Conservation (phyloP, 805 yeast genomes). For the Candida parachauliodes region DNA sequence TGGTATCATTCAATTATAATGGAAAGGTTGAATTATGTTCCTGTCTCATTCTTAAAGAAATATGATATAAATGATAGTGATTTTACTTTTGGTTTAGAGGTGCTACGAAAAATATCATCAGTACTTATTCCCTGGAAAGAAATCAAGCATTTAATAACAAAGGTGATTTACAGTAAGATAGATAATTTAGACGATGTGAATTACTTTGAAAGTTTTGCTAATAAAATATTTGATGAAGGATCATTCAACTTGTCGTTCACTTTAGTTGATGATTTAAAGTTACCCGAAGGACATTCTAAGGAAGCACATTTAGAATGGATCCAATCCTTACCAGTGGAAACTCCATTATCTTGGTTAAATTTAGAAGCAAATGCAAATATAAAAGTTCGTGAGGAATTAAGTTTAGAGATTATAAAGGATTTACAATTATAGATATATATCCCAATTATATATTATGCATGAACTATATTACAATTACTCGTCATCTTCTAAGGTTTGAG, state of each 20-base stretch:
- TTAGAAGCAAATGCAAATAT: conserved; percentile 42
- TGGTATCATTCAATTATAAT: conserved; percentile 70
- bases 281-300: conserved; percentile 46
- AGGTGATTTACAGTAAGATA: conserved; percentile 60
- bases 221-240: conserved; percentile 31
- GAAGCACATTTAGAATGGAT: conserved; percentile 49
- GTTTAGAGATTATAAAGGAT: conserved; percentile 13
- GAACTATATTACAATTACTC: conserved; percentile 40
- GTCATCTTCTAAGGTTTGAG: conserved; percentile 96
- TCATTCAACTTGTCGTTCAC: conserved; percentile 43
- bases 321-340: conserved; percentile 45
- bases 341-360: conserved; percentile 54
- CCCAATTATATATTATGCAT: not conserved
- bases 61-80: conserved; percentile 80
- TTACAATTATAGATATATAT: not conserved
- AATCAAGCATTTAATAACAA: conserved; percentile 46
- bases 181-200: conserved; percentile 39
- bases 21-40: conserved; percentile 56
- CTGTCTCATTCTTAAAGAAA: conserved; percentile 55
- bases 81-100: conserved; percentile 44
- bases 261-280: conserved; percentile 33
- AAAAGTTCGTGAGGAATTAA: conserved; percentile 21
- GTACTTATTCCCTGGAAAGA: conserved; percentile 50
- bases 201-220: conserved; percentile 32
- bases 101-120: conserved; percentile 42